Evolutionary conservation across 306 rosid species (phyloP).

Genomic region (Leucaena leucocephala): DNA sequence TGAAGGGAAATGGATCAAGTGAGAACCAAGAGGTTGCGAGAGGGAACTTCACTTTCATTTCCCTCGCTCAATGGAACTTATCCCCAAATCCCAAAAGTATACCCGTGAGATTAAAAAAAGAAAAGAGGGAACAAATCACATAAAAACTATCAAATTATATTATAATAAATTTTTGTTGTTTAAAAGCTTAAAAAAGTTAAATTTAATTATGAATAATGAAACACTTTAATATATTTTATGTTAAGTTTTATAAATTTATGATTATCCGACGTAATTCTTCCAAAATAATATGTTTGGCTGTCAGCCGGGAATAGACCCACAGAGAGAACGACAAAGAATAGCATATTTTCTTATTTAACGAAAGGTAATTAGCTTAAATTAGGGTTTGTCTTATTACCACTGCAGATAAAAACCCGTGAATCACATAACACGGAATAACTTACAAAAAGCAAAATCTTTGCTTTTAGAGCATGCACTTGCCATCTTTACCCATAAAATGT

Average conservation of each 20-base stretch:
- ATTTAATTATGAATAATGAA: no score
- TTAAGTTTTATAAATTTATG: no score
- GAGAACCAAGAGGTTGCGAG: not conserved
- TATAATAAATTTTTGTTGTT: no score
- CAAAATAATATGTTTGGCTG: conserved; percentile 34
- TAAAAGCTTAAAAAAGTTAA: no score
- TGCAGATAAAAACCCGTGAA: conserved; percentile 51
- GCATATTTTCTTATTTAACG: conserved; percentile 28
- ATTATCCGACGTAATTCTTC: no score
- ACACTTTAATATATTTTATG: no score
- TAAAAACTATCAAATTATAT: no score
- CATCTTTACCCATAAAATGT: not conserved
- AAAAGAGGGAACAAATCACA: no score
- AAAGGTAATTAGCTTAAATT: conserved; percentile 11
- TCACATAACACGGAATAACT: conserved; percentile 10
- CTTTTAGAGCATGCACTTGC: not conserved
- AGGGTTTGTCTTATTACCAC: conserved; percentile 25
- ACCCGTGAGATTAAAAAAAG: no score
- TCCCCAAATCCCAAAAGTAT: no score
- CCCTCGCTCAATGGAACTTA: no score
- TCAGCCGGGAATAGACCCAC: not conserved
- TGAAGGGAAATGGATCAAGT: not conserved
- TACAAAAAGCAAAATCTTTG: conserved; percentile 4
- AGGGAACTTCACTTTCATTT: not conserved
- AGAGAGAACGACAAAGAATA: conserved; percentile 14